Evolutionary conservation across 2,329 filamentous ascomycete genomes (phyloP), one percentile per base, ranked within the genome.

Genomic region (Berkeleyomyces rouxiae): DNA sequence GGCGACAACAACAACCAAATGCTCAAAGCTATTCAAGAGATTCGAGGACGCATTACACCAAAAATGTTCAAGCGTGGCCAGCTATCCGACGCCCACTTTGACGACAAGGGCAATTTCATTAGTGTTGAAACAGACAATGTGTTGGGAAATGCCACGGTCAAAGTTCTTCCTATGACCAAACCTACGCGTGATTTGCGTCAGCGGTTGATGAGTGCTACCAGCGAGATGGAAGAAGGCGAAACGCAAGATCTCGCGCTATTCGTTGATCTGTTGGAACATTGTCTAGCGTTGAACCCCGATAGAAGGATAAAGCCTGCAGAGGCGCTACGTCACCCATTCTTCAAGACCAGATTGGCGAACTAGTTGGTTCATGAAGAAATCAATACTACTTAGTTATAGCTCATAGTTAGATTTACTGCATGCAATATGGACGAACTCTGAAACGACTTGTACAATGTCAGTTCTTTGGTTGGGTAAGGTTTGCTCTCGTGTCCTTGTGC

Each of bases 1-100:
- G 93, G 93, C 64, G 83, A 88, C 67, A 93, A 89, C 75, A 99
- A 99, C 77, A 99, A 99, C 71, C 90, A 96, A 75, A 99, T 99
- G 93, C 82, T 99, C 65, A 88, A 89, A 66, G 86, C 87, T 23
- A 96, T 99, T 68, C 95, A 96, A 85, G 92, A 99, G 71, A 90
- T 92, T 68, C 85, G 95, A 58, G 93, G 93, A 69, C 95, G 91
- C 73, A 85, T 96, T 66, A 91, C 89, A 39, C 84, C 87, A 57
- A 96, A 96, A 73, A 79, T 96, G 66, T 85, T 96, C 69, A 90
- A 89, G 68, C 86, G 87, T 61, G 90, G 91, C 2, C 80, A 89
- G 67, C 80, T 95, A 65, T 83, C 86, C 11, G 79, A 81, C 49
- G 77, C 85, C 70, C 88, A 96, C 73, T 96, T 96, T 72, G 88